phyloP scores from a whole-genome alignment of 768 basidiomycete genomes.

The Mycena chlorophos region DNA sequence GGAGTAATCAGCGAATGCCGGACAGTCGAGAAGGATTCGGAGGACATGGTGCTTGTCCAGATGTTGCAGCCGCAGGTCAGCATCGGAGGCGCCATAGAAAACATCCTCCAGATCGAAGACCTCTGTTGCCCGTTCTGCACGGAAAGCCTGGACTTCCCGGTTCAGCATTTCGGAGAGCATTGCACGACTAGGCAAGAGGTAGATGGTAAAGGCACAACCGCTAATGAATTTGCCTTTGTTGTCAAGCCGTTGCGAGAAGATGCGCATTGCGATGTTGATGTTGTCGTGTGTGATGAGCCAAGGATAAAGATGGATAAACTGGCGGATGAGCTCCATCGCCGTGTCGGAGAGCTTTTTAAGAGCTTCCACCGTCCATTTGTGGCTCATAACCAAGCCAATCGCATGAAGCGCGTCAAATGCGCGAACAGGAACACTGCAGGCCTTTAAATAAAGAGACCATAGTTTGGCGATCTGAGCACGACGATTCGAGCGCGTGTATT shows the following conservation, averaged over 20 bases:
- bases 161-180: slow-evolving; percentile 10
- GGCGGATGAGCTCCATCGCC: slow-evolving; percentile 13
- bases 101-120: slow-evolving; percentile 1
- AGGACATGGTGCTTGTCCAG: background rate
- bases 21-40: background rate
- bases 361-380: slow-evolving; percentile 7
- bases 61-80: background rate
- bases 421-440: slow-evolving; percentile 20
- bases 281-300: slow-evolving; percentile 26
- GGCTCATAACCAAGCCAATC: slow-evolving; percentile 21
- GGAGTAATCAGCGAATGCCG: background rate
- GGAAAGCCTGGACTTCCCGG: slow-evolving; percentile 5
- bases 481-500: slow-evolving; percentile 20
- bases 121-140: background rate
- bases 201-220: slow-evolving; percentile 26
- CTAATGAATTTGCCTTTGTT: slow-evolving; percentile 27
- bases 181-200: slow-evolving; percentile 15
- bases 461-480: slow-evolving; percentile 16
- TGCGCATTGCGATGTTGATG: slow-evolving; percentile 23
- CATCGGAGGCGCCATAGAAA: background rate
- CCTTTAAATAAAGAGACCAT: slow-evolving; percentile 22
- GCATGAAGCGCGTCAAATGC: slow-evolving; percentile 22
- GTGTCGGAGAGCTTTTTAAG: background rate
- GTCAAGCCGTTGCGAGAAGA: slow-evolving; percentile 26
- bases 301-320: slow-evolving; percentile 12